Evolutionary conservation across 2,329 filamentous ascomycete species (phyloP), one percentile per base, ranked within the genome.

Genomic region (Aspergillaceae sp.): DNA sequence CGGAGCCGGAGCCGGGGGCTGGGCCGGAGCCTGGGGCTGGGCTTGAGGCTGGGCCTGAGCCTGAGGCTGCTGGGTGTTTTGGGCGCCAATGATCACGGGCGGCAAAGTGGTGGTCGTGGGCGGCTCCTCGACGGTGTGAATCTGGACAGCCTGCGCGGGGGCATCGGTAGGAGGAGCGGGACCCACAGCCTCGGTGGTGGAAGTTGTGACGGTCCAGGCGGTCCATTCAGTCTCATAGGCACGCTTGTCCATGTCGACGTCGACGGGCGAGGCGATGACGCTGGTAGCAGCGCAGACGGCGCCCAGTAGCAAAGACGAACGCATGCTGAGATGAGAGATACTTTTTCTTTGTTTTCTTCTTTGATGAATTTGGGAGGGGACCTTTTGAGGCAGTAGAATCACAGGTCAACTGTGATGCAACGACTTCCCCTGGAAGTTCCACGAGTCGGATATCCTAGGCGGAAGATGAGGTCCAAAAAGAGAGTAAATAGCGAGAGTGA

Each of bases 361-460:
- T 19, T 19, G 19, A 19, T 19, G 19, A 19, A 19, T 36, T 19
- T 36, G 34, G 36, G 19, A 27, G 8, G 5, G 36, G 11, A 7
- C 4, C 11, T 28, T 38, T 11, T 19, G 36, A 38, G 36, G 36
- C 8, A 46, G 26, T 44, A 46, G 44, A 49, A 54, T 54, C 51
- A 60, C 58, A 62, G 61, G 56, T 65, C 62, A 62, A 63, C 57
- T 58, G 56, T 46, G 48, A 52, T 51, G 50, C 46, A 50, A 51
- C 34, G 46, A 60, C 65, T 68, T 67, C 64, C 46, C 62, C 65
- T 57, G 63, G 65, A 68, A 67, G 62, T 56, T 51, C 43, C 45
- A 33, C 45, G 28, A 38, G 32, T 35, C 38, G 2, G 40, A 38
- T 38, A 38, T 4, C 10, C 26, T 26, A 7, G 36, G 26, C 36